Base-by-base conservation (phyloP, 768 basidiomycete genomes). In the Rhodotorula taiwanensis region DNA sequence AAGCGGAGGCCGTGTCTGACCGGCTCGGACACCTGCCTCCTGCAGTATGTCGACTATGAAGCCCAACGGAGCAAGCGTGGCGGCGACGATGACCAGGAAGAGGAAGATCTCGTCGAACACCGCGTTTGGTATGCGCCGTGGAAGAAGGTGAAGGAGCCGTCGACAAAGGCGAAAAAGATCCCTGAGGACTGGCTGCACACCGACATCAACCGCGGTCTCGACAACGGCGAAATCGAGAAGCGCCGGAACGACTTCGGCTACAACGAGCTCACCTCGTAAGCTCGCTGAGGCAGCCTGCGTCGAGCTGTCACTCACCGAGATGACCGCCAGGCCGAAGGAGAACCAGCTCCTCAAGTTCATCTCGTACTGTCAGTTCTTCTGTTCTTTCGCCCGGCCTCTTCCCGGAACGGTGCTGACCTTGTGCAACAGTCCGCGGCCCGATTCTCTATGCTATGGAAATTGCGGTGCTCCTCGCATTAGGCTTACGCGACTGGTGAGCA, bases 71-170 rank as follows among this genome's bases (percentile, higher is more conserved):
- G 54, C 48, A 67, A 71, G 36, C 66, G 71, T 50, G 70, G 66
- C 34, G 72, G 62, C 25, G 70, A 72, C 39, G 71, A 71, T 36
- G 74, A 71, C 21, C 73, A 74, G 10, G 76, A 76, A 2, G 77
- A 77, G 23, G 77, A 79, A 7, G 70, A 70, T 49, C 63, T 73
- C 23, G 67, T 75, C 66, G 70, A 69, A 42, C 69, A 59, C 44
- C 72, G 80, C 23, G 66, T 77, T 2, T 81, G 80, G 80, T 80
- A 80, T 66, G 73, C 75, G 30, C 80, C 80, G 20, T 80, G 80
- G 79, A 79, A 78, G 69, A 79, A 72, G 60, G 71, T 75, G 47
- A 72, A 72, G 48, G 70, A 73, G 20, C 51, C 72, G 39, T 58
- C 56, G 51, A 69, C 23, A 7, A 48, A 48, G 27, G 47, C 25